Evolutionary conservation across 208 protist genomes (phyloP).

Genomic region (Acanthamoeba royreba): DNA sequence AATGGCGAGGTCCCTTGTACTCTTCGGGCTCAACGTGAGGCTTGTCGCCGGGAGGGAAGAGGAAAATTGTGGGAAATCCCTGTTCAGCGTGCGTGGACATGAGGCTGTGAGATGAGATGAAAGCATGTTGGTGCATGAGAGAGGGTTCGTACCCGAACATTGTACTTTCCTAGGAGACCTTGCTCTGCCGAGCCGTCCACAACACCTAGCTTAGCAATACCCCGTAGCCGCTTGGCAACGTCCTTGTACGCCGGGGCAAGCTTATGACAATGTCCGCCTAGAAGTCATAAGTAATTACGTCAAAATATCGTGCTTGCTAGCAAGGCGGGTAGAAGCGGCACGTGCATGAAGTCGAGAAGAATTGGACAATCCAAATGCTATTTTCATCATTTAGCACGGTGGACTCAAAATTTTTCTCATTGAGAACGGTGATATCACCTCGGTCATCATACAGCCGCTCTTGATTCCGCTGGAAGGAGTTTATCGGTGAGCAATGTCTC

Average conservation of each 20-base stretch:
- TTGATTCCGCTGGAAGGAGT: not conserved
- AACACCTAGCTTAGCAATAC: conserved; percentile 33
- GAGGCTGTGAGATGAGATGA: too few relatives aligned
- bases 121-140: too few relatives aligned
- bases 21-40: not conserved
- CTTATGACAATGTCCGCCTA: conserved; percentile 33
- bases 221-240: not conserved
- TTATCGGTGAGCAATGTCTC: too few relatives aligned
- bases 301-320: not conserved
- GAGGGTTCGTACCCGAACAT: not conserved
- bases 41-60: not conserved
- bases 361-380: conserved; percentile 27
- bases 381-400: not conserved
- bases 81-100: too few relatives aligned
- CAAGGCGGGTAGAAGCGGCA: not conserved
- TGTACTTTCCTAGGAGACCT: not conserved
- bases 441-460: conserved; percentile 17
- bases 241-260: not conserved
- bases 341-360: conserved; percentile 16
- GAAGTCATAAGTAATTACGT: not conserved
- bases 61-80: not conserved
- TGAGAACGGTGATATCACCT: conserved; percentile 23
- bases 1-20: not conserved
- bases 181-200: conserved; percentile 4
- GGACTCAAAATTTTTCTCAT: not conserved